Conservation (phyloP, 495 filamentous ascomycete species). For the Chaetomium fimeti region DNA sequence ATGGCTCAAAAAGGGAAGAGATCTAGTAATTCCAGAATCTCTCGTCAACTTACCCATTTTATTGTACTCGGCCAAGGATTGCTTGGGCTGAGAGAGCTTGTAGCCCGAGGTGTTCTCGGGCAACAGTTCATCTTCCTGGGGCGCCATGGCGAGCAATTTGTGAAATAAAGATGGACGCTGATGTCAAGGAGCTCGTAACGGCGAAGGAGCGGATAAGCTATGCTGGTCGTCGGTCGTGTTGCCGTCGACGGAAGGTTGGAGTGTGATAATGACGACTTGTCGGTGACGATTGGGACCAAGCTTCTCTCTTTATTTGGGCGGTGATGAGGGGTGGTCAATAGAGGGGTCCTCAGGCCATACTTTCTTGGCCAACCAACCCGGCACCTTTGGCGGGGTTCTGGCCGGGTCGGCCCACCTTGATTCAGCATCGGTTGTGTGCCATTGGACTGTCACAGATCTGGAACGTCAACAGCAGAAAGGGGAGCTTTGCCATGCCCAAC, state of each 20-base stretch:
- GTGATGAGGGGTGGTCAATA: constrained; percentile 27
- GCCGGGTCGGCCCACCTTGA: constrained; percentile 8
- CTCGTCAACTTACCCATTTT: constrained; percentile 71
- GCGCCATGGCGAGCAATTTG: constrained; percentile 56
- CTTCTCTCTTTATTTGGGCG: constrained; percentile 33
- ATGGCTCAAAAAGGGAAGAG: constrained; percentile 14
- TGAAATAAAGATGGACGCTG: constrained; percentile 6
- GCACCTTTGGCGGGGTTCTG: constrained; percentile 20
- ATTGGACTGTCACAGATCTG: constrained; percentile 23
- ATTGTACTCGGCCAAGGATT: constrained; percentile 88
- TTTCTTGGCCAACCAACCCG: constrained; percentile 21
- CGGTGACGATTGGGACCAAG: constrained; percentile 25
- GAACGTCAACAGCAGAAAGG: constrained; percentile 7
- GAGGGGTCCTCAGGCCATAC: constrained; percentile 18
- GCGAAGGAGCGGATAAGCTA: neutral
- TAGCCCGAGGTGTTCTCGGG: constrained; percentile 89
- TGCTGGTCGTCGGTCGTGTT: constrained; percentile 12
- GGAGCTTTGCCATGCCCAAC: constrained; percentile 1
- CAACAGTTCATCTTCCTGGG: constrained; percentile 78
- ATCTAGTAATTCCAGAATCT: constrained; percentile 7
- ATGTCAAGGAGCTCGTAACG: neutral
- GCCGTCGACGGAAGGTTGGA: constrained; percentile 7
- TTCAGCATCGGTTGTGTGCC: neutral
- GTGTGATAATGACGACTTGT: neutral
- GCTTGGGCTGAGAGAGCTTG: constrained; percentile 93